Percentiles rank a stretch among this genome's conserved stretches.
Conservation (phyloP, 495 filamentous ascomycete species). For the Talaromyces stipitatus region DNA sequence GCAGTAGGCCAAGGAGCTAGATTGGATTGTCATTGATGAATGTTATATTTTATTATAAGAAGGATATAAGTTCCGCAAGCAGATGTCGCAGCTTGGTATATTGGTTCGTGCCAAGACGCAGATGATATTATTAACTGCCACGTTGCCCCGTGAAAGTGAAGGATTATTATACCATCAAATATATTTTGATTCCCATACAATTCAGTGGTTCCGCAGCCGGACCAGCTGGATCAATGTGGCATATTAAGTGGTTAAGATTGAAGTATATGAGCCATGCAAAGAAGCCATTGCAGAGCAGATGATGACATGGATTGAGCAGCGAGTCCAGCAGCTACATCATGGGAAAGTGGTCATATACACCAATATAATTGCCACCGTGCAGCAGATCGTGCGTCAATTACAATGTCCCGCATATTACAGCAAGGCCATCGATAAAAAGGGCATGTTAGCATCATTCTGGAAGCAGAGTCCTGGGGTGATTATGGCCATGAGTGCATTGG, state of each 20-base stretch:
- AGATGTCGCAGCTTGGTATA: slow-evolving; percentile 9
- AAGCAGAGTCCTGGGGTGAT: neutral
- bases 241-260: neutral
- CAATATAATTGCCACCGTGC: too few relatives aligned
- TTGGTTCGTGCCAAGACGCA: slow-evolving; percentile 8
- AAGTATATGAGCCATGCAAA: too few relatives aligned
- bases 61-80: slow-evolving; percentile 5
- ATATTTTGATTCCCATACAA: neutral
- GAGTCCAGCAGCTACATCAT: neutral
- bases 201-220: neutral
- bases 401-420: too few relatives aligned
- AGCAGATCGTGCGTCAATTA: too few relatives aligned
- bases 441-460: neutral
- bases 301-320: too few relatives aligned
- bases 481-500: neutral
- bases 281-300: neutral
- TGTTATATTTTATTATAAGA: slow-evolving; percentile 15
- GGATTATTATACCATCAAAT: neutral
- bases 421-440: neutral
- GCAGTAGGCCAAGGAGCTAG: slow-evolving; percentile 7
- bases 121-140: slow-evolving; percentile 19
- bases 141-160: slow-evolving; percentile 7
- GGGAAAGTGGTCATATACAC: slow-evolving; percentile 11
- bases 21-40: slow-evolving; percentile 16
- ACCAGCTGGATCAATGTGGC: neutral